Evolutionary conservation across 345 rosid genomes (phyloP).

Genomic region (Eucalyptus sp.): DNA sequence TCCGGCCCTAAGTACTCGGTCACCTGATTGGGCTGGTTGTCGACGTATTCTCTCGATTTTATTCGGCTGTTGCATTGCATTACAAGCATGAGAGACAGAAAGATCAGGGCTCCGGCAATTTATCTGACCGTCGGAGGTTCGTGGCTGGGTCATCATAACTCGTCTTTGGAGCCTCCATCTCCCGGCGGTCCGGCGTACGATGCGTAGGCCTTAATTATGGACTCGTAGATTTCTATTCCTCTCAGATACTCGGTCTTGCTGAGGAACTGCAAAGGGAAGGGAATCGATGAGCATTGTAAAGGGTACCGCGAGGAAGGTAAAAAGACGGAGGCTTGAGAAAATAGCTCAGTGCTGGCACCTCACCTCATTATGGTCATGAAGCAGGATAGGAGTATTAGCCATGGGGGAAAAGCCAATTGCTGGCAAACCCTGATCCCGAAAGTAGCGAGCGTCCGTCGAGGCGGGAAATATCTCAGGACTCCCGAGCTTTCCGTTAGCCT

Average conservation of each 20-base stretch:
- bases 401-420: slow-evolving; percentile 94
- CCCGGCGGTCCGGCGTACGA: slow-evolving; percentile 20
- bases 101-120: background rate
- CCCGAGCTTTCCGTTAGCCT: slow-evolving; percentile 56
- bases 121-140: background rate
- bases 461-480: slow-evolving; percentile 91
- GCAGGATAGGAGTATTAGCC: slow-evolving; percentile 77
- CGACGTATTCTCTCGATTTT: background rate
- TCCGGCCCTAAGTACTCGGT: background rate
- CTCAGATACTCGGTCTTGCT: slow-evolving; percentile 70
- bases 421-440: slow-evolving; percentile 51
- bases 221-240: slow-evolving; percentile 67
- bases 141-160: slow-evolving; percentile 22
- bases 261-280: slow-evolving; percentile 46
- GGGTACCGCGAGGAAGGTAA: background rate
- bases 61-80: background rate
- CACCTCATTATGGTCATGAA: slow-evolving; percentile 97
- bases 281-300: background rate
- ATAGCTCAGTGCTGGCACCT: background rate
- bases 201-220: slow-evolving; percentile 57
- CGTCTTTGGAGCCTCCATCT: slow-evolving; percentile 39
- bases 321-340: background rate
- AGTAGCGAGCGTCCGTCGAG: slow-evolving; percentile 77
- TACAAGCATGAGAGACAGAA: background rate
- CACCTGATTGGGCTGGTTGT: background rate